Conservation (phyloP, 441 rosid genomes). For the Pelargonium fulgidum region DNA sequence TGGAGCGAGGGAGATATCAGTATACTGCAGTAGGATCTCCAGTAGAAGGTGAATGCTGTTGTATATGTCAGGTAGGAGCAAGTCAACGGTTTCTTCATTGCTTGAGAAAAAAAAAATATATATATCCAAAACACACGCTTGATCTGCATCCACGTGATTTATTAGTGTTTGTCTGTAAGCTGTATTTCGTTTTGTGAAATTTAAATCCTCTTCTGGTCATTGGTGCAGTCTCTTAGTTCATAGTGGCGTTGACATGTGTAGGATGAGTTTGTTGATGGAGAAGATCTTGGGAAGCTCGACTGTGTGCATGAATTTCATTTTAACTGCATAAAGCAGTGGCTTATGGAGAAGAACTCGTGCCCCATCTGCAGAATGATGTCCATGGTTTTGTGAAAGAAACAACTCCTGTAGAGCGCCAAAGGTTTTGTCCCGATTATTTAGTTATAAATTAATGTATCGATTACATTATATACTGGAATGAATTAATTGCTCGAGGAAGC, state of each 20-base stretch:
- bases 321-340: conserved; percentile 40
- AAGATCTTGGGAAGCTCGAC: conserved; percentile 29
- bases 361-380: conserved; percentile 36
- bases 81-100: neutral
- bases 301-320: conserved; percentile 38
- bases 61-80: conserved; percentile 37
- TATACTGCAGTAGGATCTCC: conserved; percentile 8
- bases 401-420: too few relatives aligned
- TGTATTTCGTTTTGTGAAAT: neutral
- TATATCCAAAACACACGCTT: neutral
- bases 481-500: too few relatives aligned
- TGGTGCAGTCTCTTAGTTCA: neutral
- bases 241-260: conserved; percentile 4
- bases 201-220: neutral
- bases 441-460: too few relatives aligned
- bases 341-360: conserved; percentile 34
- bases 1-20: conserved; percentile 21
- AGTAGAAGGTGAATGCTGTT: conserved; percentile 23
- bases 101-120: too few relatives aligned
- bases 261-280: conserved; percentile 36
- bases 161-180: neutral
- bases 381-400: too few relatives aligned
- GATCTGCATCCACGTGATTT: neutral
- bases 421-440: too few relatives aligned
- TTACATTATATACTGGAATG: too few relatives aligned